Evolutionary conservation across 805 yeast species (phyloP).

Genomic region (Phaffomyces thermotolerans): DNA sequence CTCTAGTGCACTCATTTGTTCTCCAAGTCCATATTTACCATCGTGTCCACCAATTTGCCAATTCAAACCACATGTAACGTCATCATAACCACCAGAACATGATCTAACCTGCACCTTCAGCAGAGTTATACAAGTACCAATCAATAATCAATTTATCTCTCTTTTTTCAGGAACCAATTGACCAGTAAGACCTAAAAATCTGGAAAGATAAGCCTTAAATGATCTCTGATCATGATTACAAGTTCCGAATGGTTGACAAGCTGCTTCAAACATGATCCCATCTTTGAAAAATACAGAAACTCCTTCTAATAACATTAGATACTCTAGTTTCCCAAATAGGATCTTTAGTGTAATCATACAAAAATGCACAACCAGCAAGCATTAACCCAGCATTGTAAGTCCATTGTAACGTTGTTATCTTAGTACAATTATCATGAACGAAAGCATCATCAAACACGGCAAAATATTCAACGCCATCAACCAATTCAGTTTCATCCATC

Average conservation of each 20-base stretch:
- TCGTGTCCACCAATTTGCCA: slow-evolving; percentile 74
- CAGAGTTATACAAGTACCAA: slow-evolving; percentile 38
- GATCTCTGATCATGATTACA: slow-evolving; percentile 88
- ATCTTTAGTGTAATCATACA: slow-evolving; percentile 67
- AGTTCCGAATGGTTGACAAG: slow-evolving; percentile 56
- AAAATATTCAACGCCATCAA: slow-evolving; percentile 25
- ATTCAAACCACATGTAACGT: slow-evolving; percentile 79
- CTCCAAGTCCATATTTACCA: slow-evolving; percentile 75
- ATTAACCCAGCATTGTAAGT: slow-evolving; percentile 79
- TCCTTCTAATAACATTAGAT: slow-evolving; percentile 45
- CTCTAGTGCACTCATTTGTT: slow-evolving; percentile 84
- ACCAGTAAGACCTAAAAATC: slow-evolving; percentile 71
- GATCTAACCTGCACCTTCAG: slow-evolving; percentile 73
- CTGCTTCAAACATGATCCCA: slow-evolving; percentile 67
- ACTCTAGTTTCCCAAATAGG: slow-evolving; percentile 62
- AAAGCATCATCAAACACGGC: slow-evolving; percentile 63
- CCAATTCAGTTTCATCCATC: slow-evolving; percentile 47
- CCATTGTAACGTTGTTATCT: slow-evolving; percentile 62
- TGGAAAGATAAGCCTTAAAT: slow-evolving; percentile 78
- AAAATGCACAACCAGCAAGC: slow-evolving; percentile 72
- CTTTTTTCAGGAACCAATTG: slow-evolving; percentile 53
- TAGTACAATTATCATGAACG: slow-evolving; percentile 51
- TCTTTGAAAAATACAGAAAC: slow-evolving; percentile 47
- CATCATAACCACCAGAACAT: slow-evolving; percentile 84
- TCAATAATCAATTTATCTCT: slow-evolving; percentile 25